Base-by-base conservation (phyloP, 768 basidiomycete species). In the Leccinum fibrillosum region DNA sequence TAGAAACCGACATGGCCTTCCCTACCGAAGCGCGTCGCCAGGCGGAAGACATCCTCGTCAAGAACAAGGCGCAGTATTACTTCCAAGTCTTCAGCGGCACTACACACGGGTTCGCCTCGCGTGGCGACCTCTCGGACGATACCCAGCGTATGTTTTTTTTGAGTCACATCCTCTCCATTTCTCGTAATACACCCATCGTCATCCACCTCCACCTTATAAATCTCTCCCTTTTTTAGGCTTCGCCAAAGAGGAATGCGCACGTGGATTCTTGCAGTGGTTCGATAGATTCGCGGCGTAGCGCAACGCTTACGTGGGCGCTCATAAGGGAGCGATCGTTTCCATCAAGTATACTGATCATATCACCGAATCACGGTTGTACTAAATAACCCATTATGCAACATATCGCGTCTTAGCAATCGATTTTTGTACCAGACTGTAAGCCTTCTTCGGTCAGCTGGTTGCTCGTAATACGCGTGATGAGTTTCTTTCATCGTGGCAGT, bases 201-300 rank as follows among this genome's bases (percentile, higher is more conserved):
- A 19, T 21, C 56, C 21, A 19, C 7, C 28, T 56, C 0, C 47
- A 32, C 2, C 34, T 21, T 15, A 62, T n/a, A 53, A 12, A 8
- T 4, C 8, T 5, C 6, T 4, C 32, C 45, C 26, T 26, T 23
- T 17, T 30, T 49, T 49, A 86, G 84, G 82, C 17, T 85, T 83
- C 79, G 82, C 82, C 1, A 85, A 84, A 61, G 84, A 86, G 62
- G 79, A 85, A 54, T 80, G 81, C 7, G 83, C 83, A 3, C 74
- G 77, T 2, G 77, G 78, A 39, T 73, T 83, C 48, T 67, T 80
- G 26, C 66, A 64, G 3, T 86, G 84, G 82, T 85, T 84, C 64
- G 68, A 74, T 51, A 70, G 82, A 32, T 84, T 85, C 47, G 59
- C 63, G 2, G 62, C 56, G 28, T 68, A 63, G 51, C 50, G 19